Percentiles rank a stretch among this genome's conserved stretches.
Evolutionary conservation across 371 early-diverging fungal genomes (phyloP).

Genomic region (Mucor velutinosus): DNA sequence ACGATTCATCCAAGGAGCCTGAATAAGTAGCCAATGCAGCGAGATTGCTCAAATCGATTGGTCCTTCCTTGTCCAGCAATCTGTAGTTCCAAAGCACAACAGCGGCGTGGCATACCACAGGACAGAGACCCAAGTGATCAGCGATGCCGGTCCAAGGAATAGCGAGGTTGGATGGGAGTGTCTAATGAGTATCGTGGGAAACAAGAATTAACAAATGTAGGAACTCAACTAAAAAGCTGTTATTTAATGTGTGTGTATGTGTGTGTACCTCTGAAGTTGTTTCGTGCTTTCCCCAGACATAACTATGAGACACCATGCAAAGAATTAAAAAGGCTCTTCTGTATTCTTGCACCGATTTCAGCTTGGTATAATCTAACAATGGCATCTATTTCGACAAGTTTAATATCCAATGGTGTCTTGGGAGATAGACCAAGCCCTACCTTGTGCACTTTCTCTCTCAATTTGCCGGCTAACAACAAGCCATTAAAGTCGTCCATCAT

Average conservation of each 20-base stretch:
- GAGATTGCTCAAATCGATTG: constrained; percentile 78
- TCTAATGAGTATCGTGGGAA: constrained; percentile 47
- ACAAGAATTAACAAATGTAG: constrained; percentile 11
- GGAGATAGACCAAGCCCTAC: too few species aligned
- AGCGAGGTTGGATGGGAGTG: constrained; percentile 80
- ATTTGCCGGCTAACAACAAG: constrained; percentile 75
- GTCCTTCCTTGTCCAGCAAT: constrained; percentile 73
- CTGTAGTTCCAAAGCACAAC: constrained; percentile 92
- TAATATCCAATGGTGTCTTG: too few species aligned
- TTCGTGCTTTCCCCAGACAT: constrained; percentile 90
- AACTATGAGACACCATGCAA: constrained; percentile 88
- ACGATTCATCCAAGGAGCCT: constrained; percentile 91
- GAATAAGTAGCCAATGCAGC: constrained; percentile 83
- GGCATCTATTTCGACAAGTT: constrained; percentile 62
- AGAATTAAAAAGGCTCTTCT: constrained; percentile 87
- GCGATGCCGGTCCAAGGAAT: constrained; percentile 85
- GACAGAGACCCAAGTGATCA: constrained; percentile 82
- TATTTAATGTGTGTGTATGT: background rate
- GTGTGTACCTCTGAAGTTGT: constrained; percentile 67
- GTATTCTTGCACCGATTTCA: constrained; percentile 68
- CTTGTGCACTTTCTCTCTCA: constrained; percentile 73
- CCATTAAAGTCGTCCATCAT: constrained; percentile 79
- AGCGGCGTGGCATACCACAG: constrained; percentile 87
- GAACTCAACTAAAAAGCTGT: background rate
- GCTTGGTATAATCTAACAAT: constrained; percentile 63